A percentile compares a stretch with the other conserved stretches of the same genome.
Conservation (phyloP, 306 rosid species). For the Myrica gale region DNA sequence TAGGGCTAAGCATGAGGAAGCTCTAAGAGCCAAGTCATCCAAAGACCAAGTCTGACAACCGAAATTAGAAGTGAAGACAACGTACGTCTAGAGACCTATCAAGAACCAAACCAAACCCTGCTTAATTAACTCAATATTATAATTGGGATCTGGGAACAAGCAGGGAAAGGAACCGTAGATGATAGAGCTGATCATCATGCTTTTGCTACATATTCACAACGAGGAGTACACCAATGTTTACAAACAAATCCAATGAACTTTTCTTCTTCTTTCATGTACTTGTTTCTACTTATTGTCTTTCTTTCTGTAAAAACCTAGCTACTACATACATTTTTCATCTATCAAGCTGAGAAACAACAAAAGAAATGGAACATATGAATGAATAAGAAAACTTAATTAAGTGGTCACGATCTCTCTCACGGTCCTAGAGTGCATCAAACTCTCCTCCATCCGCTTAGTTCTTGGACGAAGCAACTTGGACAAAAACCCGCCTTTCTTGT, state of each 20-base stretch:
- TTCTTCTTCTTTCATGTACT: neutral
- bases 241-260: neutral
- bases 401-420: conserved; percentile 19
- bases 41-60: no score
- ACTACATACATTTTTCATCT: neutral
- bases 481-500: conserved; percentile 60
- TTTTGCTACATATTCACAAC: conserved; percentile 3
- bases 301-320: neutral
- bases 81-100: no score
- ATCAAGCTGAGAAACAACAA: neutral
- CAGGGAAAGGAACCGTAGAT: no score
- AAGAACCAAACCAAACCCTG: no score
- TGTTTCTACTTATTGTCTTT: neutral
- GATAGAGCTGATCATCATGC: neutral
- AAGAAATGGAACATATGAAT: neutral
- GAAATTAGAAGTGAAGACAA: no score
- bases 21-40: no score
- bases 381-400: neutral
- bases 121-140: no score
- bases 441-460: conserved; percentile 35
- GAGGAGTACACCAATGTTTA: neutral
- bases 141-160: no score
- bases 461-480: conserved; percentile 54
- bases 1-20: neutral
- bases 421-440: conserved; percentile 41